Base-by-base conservation (phyloP, 2,329 filamentous ascomycete species). In the Hypoxylon sp. region DNA sequence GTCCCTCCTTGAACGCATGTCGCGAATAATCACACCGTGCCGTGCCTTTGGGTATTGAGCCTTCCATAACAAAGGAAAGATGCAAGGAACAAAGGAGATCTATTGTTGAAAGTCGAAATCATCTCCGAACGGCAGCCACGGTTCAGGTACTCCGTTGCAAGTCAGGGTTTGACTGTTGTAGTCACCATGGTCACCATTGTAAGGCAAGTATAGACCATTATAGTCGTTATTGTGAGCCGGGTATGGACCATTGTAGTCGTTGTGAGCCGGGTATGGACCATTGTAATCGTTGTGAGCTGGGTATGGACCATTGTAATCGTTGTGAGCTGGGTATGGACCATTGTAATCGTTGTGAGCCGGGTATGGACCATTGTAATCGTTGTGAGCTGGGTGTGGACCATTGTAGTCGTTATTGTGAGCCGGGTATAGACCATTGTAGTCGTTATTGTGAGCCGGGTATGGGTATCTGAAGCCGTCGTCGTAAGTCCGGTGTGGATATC, bases 1-100 rank as follows among this genome's bases (percentile, higher is more conserved):
- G 46, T 52, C 47, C 59, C 50, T n/a, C 57, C 54, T 68, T 54
- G 55, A 69, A 68, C 63, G 48, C 64, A 54, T 63, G 37, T 60
- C 37, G 57, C 54, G 47, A 66, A 65, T 59, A 61, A 54, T 58
- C 66, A 63, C 60, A 66, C 70, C 70, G 44, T 64, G 67, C 74
- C 72, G 63, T 68, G 65, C 74, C 72, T 22, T 65, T 67, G 74
- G 74, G 74, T 76, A 76, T 76, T 74, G 54, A 67, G 50, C 66
- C 62, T 47, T 70, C 65, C 70, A 39, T 56, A 37, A 68, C 58
- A 74, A 74, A 72, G 48, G 57, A 70, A 69, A 70, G 19, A 69
- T 65, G 70, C 68, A 71, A 65, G 50, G 31, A 35, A 70, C 65
- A 63, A 72, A 73, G 52, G 52, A 70, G 58, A 70, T 74, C 68